Base-by-base conservation (phyloP, 495 filamentous ascomycete species). In the Saxophila tyrrhenica region DNA sequence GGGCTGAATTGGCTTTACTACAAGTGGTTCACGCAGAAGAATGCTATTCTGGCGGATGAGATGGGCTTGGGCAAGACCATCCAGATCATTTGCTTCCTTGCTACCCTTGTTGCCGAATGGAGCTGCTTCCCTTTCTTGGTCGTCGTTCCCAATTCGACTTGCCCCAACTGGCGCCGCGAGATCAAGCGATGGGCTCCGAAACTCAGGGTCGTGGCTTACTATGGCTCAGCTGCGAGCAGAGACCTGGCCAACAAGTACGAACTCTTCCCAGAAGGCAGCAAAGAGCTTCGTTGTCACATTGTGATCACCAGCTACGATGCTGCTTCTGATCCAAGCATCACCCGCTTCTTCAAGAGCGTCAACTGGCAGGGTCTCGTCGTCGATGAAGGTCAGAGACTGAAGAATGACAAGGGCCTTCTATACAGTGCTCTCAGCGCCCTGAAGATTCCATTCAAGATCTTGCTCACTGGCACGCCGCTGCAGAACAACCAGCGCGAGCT, bases 31-130 rank as follows among this genome's bases (percentile, higher is more conserved):
- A 71, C 78, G 46, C 73, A 82, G 56, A 77, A 86, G 56, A 97
- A 94, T 61, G 84, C 85, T n/a, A 92, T 99, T 62, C 78, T 99
- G 1, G 94, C 94, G 1, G 94, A 99, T 61, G 94, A 99, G 65
- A 99, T 99, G 94, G 94, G 94, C 3, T 80, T 99, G 10, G 94
- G 94, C 23, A 99, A 99, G 73, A 99, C 94, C 0, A 86, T 99
- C 46, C 94, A 99, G 66, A 79, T 96, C 48, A 89, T 99, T 51
- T 81, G 80, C 1, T 78, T 94, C 48, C 71, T 99, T 9, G 79
- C 85, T 9, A 79, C 85, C 15, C 67, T 99, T 39, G 55, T 63
- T 21, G 51, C 59, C 58, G 80, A 87, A 29, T 89, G 91, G 41
- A 75, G 75, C 46, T 86, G 87, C 65, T 99, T 85, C 79, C 94